phyloP scores from a whole-genome alignment of 2,329 filamentous ascomycete genomes.

The Akanthomyces dipterigenus region DNA sequence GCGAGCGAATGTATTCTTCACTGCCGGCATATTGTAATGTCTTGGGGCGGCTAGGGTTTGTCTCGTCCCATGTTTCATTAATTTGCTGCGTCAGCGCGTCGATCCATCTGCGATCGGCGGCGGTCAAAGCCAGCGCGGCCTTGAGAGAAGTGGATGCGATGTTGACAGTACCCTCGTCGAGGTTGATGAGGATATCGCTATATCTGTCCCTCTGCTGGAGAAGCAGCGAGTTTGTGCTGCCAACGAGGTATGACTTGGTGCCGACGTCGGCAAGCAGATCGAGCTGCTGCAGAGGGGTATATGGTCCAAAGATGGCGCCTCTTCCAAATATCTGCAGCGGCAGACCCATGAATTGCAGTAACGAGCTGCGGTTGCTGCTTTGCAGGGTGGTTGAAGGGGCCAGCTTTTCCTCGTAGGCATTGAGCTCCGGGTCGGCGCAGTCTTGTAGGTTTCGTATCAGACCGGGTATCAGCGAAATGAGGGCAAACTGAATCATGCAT shows the following conservation, averaged over 20 bases:
- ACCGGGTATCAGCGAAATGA: slow-evolving; percentile 90
- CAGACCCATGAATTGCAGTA: slow-evolving; percentile 89
- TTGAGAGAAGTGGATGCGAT: slow-evolving; percentile 76
- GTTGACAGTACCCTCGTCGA: slow-evolving; percentile 81
- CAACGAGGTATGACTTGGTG: slow-evolving; percentile 95
- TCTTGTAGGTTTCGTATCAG: slow-evolving; percentile 89
- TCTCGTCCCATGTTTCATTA: slow-evolving; percentile 93
- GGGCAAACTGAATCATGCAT: slow-evolving; percentile 97
- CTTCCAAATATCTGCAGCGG: slow-evolving; percentile 94
- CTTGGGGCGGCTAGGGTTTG: slow-evolving; percentile 82
- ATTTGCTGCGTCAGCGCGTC: slow-evolving; percentile 91
- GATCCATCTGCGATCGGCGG: slow-evolving; percentile 90
- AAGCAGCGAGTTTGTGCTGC: slow-evolving; percentile 90
- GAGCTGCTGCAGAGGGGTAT: slow-evolving; percentile 91
- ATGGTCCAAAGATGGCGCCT: slow-evolving; percentile 92
- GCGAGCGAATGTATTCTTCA: slow-evolving; percentile 93
- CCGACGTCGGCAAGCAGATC: slow-evolving; percentile 88
- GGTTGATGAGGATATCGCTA: slow-evolving; percentile 91
- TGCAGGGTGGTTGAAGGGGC: slow-evolving; percentile 75
- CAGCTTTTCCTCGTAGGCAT: slow-evolving; percentile 70
- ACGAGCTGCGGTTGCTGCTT: slow-evolving; percentile 84
- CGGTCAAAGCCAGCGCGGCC: slow-evolving; percentile 68
- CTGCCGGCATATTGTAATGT: slow-evolving; percentile 92
- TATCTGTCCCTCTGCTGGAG: slow-evolving; percentile 93
- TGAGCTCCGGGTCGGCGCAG: slow-evolving; percentile 87